Percentiles rank a stretch among this genome's conserved stretches.
phyloP scores from a whole-genome alignment of 2,329 filamentous ascomycete species.

The Thielaviopsis populi region DNA sequence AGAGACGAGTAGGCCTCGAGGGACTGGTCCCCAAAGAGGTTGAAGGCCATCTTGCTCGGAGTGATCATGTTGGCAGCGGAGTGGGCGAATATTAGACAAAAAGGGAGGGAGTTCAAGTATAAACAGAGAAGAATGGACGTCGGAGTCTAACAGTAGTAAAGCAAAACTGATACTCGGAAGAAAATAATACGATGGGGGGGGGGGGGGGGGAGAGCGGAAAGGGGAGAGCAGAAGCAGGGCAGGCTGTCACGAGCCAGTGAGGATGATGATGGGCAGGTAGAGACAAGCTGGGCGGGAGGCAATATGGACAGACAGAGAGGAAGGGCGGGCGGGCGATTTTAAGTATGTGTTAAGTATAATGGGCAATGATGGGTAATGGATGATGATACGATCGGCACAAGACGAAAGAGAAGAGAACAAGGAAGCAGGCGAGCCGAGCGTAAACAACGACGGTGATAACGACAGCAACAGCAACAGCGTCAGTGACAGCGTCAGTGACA shows the following conservation, averaged over 20 bases:
- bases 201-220: too few species aligned
- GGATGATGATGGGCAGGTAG: not conserved
- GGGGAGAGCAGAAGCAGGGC: too few species aligned
- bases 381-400: not conserved
- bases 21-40: constrained; percentile 59
- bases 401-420: not conserved
- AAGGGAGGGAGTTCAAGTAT: not conserved
- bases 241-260: not conserved
- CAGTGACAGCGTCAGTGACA: not conserved
- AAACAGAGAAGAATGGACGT: not conserved
- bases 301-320: not conserved
- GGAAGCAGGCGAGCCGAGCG: not conserved
- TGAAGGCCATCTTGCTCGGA: constrained; percentile 32
- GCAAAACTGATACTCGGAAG: not conserved
- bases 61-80: constrained; percentile 13
- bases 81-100: not conserved
- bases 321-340: not conserved
- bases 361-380: not conserved
- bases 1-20: constrained; percentile 50
- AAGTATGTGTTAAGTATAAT: not conserved
- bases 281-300: not conserved
- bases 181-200: not conserved
- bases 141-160: not conserved
- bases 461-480: not conserved
- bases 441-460: not conserved